phyloP scores from a whole-genome alignment of 2,329 filamentous ascomycete genomes.

The Colletotrichum musicola region DNA sequence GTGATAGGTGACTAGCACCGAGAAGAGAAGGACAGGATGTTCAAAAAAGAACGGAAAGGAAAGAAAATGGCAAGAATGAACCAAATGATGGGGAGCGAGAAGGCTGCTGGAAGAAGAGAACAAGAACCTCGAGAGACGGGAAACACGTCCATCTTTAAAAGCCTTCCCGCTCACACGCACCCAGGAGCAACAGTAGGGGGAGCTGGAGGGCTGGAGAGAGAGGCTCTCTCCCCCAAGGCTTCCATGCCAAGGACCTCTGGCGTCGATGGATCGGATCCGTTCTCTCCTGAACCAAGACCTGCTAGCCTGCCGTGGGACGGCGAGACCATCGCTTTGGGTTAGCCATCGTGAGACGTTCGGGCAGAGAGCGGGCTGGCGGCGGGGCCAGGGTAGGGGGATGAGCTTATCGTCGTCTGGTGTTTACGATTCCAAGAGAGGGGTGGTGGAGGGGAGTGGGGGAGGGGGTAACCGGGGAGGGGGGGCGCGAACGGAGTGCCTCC shows the following conservation, averaged over 20 bases:
- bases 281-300: slow-evolving; percentile 22
- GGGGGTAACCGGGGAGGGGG: background rate
- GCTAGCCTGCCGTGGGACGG: slow-evolving; percentile 20
- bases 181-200: background rate
- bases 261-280: slow-evolving; percentile 12
- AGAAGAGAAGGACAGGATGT: slow-evolving; percentile 37
- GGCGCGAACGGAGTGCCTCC: slow-evolving; percentile 28
- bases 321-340: slow-evolving; percentile 28
- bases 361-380: slow-evolving; percentile 27
- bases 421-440: slow-evolving; percentile 36
- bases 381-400: slow-evolving; percentile 35
- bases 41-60: slow-evolving; percentile 24
- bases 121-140: slow-evolving; percentile 10
- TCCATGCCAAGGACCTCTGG: slow-evolving; percentile 7
- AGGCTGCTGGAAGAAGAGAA: slow-evolving; percentile 30
- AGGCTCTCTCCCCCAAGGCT: slow-evolving; percentile 10
- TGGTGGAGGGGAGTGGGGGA: slow-evolving; percentile 26
- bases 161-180: background rate
- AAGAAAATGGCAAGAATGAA: slow-evolving; percentile 30
- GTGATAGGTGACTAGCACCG: slow-evolving; percentile 37
- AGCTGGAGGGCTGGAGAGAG: background rate
- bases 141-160: slow-evolving; percentile 34
- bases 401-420: slow-evolving; percentile 37
- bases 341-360: slow-evolving; percentile 34
- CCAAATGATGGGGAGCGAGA: slow-evolving; percentile 30